Evolutionary conservation across 2,329 filamentous ascomycete genomes (phyloP).

Genomic region (Penicillium sp.): DNA sequence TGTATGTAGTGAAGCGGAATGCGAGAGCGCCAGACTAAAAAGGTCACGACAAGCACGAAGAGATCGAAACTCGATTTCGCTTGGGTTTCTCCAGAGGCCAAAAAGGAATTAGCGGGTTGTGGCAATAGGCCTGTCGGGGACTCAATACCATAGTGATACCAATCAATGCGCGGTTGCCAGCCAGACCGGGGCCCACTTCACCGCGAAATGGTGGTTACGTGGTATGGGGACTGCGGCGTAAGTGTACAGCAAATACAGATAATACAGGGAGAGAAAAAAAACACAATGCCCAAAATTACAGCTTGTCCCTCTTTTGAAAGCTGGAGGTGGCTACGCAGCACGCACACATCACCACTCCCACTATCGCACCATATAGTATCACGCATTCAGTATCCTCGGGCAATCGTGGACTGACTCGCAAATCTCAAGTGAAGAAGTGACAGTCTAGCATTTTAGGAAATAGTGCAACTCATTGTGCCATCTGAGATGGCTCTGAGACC

Average conservation of each 20-base stretch:
- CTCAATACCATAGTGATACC: constrained; percentile 17
- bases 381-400: too few relatives aligned
- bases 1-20: constrained; percentile 23
- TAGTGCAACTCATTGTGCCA: too few relatives aligned
- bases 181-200: neutral
- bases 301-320: too few relatives aligned
- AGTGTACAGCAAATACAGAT: too few relatives aligned
- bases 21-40: constrained; percentile 27
- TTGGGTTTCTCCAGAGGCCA: constrained; percentile 23
- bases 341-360: neutral
- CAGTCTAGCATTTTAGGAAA: too few relatives aligned
- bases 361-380: too few relatives aligned
- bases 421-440: too few relatives aligned
- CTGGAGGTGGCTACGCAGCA: neutral
- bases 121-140: constrained; percentile 20
- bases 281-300: constrained; percentile 2
- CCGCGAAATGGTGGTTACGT: too few relatives aligned
- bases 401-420: too few relatives aligned
- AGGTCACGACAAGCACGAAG: constrained; percentile 25
- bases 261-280: too few relatives aligned
- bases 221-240: too few relatives aligned
- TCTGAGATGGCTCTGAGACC: too few relatives aligned
- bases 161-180: constrained; percentile 9
- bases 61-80: constrained; percentile 26
- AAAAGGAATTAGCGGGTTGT: constrained; percentile 28